These are phyloP conservation scores for Penicillium aurantiogriseum DNA, from an alignment of 2,329 filamentous ascomycete species.

Conservation along the genomic window DNA sequence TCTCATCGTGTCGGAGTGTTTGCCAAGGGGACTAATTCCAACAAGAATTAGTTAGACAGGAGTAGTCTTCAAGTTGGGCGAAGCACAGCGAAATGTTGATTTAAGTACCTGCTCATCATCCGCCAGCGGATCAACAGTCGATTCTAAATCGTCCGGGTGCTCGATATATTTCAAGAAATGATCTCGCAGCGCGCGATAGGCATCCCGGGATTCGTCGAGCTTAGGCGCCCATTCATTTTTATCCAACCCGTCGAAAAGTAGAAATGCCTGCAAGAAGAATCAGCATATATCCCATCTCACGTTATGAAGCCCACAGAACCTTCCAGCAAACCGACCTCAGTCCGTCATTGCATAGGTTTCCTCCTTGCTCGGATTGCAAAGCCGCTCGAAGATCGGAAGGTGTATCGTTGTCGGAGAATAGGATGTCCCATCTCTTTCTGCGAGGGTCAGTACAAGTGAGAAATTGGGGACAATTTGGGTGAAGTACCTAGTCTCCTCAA, in stretches of 20 bases:
- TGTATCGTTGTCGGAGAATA: slow-evolving; percentile 54
- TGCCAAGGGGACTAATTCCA: slow-evolving; percentile 79
- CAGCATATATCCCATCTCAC: slow-evolving; percentile 18
- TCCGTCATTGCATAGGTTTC: slow-evolving; percentile 67
- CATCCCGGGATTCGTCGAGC: slow-evolving; percentile 66
- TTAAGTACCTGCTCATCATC: slow-evolving; percentile 69
- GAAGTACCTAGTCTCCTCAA: slow-evolving; percentile 54
- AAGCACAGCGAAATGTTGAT: background rate
- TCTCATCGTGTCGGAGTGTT: slow-evolving; percentile 78
- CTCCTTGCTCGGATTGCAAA: slow-evolving; percentile 58
- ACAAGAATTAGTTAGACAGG: slow-evolving; percentile 21
- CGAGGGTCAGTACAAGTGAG: slow-evolving; percentile 7
- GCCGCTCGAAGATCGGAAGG: slow-evolving; percentile 63
- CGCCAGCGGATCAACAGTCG: slow-evolving; percentile 76
- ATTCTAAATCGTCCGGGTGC: slow-evolving; percentile 75
- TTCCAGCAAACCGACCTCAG: slow-evolving; percentile 92
- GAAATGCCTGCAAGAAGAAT: slow-evolving; percentile 61
- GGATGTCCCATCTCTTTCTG: slow-evolving; percentile 67
- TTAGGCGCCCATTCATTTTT: slow-evolving; percentile 66
- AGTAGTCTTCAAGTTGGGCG: slow-evolving; percentile 11
- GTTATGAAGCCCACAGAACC: slow-evolving; percentile 45
- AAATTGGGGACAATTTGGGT: background rate
- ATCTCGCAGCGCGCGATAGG: slow-evolving; percentile 69
- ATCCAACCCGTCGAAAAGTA: slow-evolving; percentile 70
- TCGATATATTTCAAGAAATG: slow-evolving; percentile 80